Conservation (phyloP, 2,329 filamentous ascomycete genomes). For the Xylaria sp. region DNA sequence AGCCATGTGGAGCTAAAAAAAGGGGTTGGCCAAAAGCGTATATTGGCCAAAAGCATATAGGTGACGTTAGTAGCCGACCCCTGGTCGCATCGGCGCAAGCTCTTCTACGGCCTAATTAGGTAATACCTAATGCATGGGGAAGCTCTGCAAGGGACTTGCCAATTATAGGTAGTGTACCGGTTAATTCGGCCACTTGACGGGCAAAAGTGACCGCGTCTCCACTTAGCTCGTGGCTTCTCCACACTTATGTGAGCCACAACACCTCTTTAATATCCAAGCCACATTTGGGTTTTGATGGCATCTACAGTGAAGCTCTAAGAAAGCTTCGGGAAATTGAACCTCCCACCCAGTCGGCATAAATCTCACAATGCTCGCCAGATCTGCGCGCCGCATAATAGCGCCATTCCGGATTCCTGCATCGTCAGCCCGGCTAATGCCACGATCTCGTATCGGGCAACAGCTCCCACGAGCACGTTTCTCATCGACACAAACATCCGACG, state of each 20-base stretch:
- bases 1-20: too few species aligned
- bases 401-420: slow-evolving; percentile 33
- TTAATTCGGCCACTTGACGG: slow-evolving; percentile 4
- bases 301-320: not conserved
- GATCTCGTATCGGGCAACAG: slow-evolving; percentile 21
- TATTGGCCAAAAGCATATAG: too few species aligned
- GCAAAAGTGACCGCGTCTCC: not conserved
- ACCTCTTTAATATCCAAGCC: not conserved
- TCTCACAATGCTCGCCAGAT: slow-evolving; percentile 24
- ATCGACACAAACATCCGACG: slow-evolving; percentile 32
- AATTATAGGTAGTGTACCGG: slow-evolving; percentile 13
- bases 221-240: slow-evolving; percentile 10
- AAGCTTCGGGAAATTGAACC: not conserved
- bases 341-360: not conserved
- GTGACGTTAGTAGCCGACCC: slow-evolving; percentile 1
- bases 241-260: not conserved
- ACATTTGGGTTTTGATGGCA: not conserved
- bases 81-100: not conserved
- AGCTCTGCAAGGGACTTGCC: slow-evolving; percentile 34
- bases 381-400: slow-evolving; percentile 17
- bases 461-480: slow-evolving; percentile 37
- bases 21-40: too few species aligned
- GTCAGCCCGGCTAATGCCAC: slow-evolving; percentile 10
- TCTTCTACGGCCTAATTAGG: not conserved
- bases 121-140: slow-evolving; percentile 25